These are phyloP conservation scores for Plasmodium coatneyi DNA, from an alignment of 169 alveolate species.

Conservation along the genomic window DNA sequence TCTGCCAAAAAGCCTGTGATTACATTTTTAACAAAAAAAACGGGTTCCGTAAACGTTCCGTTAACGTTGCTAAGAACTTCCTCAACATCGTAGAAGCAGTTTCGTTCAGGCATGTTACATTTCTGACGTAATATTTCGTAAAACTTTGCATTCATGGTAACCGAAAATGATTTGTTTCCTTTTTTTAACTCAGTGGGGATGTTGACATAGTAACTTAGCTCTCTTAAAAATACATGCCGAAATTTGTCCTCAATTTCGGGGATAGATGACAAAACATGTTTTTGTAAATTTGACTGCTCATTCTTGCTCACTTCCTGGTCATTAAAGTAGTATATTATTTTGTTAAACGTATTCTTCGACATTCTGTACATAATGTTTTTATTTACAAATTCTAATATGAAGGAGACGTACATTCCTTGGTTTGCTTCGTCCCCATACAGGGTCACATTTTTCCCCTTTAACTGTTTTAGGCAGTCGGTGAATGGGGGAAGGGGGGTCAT, in stretches of 20 bases:
- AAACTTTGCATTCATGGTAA: constrained; percentile 5
- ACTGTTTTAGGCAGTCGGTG: constrained; percentile 22
- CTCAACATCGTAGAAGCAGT: constrained; percentile 11
- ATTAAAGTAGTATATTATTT: constrained; percentile 36
- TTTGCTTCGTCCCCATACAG: not conserved
- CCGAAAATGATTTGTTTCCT: constrained; percentile 9
- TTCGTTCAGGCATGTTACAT: not conserved
- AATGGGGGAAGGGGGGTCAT: not conserved
- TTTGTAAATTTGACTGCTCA: not conserved
- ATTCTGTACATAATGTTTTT: constrained; percentile 26
- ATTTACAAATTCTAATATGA: constrained; percentile 29
- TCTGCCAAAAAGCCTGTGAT: not conserved
- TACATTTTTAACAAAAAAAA: constrained; percentile 35
- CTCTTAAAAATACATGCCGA: constrained; percentile 35
- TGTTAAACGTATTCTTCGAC: constrained; percentile 25
- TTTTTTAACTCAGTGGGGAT: constrained; percentile 29
- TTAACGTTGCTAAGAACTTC: constrained; percentile 17
- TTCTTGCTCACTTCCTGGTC: not conserved
- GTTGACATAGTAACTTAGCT: constrained; percentile 43
- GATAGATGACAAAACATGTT: not conserved
- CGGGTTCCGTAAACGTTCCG: constrained; percentile 7
- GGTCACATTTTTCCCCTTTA: constrained; percentile 52
- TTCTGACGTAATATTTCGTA: constrained; percentile 22
- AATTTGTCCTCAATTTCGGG: constrained; percentile 38
- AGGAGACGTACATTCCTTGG: constrained; percentile 51